phyloP scores from a whole-genome alignment of 1,284 basidiomycete species.

The Leccinum pachyderme region DNA sequence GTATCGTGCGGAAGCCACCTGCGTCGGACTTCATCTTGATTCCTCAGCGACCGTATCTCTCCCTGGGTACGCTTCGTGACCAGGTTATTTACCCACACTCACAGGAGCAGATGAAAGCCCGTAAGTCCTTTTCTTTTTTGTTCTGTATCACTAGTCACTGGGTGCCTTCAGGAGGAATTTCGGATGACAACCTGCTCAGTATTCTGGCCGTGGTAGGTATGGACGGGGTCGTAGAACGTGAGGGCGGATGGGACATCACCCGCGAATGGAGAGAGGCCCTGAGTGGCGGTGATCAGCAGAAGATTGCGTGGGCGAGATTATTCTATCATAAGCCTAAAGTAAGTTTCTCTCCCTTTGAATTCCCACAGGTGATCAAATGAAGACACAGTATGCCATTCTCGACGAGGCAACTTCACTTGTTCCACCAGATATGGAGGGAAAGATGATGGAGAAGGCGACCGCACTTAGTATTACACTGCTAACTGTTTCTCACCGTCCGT shows the following conservation, averaged over 20 bases:
- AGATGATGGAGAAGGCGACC: conserved; percentile 96
- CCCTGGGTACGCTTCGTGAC: conserved; percentile 90
- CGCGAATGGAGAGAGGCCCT: conserved; percentile 94
- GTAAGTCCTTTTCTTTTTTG: conserved; percentile 41
- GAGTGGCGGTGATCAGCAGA: conserved; percentile 85
- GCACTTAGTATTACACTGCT: conserved; percentile 84
- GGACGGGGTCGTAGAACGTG: conserved; percentile 87
- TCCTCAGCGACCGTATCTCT: conserved; percentile 94
- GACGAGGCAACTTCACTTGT: conserved; percentile 97
- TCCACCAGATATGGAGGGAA: conserved; percentile 88
- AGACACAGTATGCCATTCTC: conserved; percentile 83
- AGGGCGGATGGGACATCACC: conserved; percentile 90
- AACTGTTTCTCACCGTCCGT: conserved; percentile 90
- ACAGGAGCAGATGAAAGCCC: conserved; percentile 68
- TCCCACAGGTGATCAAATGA: neutral
- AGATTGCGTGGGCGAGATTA: conserved; percentile 94
- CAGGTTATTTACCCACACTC: conserved; percentile 90
- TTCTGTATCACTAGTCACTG: conserved; percentile 1
- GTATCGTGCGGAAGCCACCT: conserved; percentile 89
- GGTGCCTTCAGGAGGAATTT: conserved; percentile 52
- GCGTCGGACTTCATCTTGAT: conserved; percentile 92
- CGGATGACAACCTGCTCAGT: conserved; percentile 73
- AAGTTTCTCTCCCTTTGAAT: conserved; percentile 11
- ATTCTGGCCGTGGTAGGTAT: conserved; percentile 85
- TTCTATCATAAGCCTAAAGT: conserved; percentile 96